Evolutionary conservation across 352 stramenopile species (phyloP).

Genomic region (Globisporangium viniferum): DNA sequence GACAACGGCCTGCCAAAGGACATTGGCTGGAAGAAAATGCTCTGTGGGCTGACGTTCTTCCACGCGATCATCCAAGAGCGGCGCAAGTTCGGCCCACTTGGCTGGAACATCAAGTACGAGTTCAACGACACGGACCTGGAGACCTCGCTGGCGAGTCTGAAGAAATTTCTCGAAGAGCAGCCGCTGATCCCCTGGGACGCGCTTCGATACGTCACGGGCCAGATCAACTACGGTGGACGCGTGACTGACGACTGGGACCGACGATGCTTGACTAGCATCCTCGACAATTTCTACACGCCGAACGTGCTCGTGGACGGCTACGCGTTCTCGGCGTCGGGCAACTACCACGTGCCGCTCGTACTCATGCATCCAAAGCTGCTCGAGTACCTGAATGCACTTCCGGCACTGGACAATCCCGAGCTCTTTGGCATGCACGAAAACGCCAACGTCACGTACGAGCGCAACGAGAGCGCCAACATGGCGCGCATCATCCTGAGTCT

Average conservation of each 20-base stretch:
- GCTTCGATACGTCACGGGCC: slow-evolving; percentile 90
- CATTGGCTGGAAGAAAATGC: slow-evolving; percentile 86
- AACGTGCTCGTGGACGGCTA: slow-evolving; percentile 80
- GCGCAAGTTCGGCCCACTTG: slow-evolving; percentile 92
- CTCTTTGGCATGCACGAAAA: slow-evolving; percentile 97
- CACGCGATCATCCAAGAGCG: slow-evolving; percentile 94
- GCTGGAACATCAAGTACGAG: slow-evolving; percentile 96
- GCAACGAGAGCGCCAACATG: slow-evolving; percentile 88
- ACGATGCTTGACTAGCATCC: slow-evolving; percentile 90
- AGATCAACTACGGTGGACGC: slow-evolving; percentile 96
- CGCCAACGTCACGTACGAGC: slow-evolving; percentile 93
- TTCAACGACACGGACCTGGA: slow-evolving; percentile 96
- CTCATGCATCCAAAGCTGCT: slow-evolving; percentile 53
- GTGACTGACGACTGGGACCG: slow-evolving; percentile 96
- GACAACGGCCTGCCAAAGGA: slow-evolving; percentile 61
- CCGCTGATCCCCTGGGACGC: slow-evolving; percentile 91
- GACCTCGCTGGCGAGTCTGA: slow-evolving; percentile 88
- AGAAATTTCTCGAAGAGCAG: slow-evolving; percentile 91
- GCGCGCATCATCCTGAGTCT: slow-evolving; percentile 87
- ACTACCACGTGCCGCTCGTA: slow-evolving; percentile 80
- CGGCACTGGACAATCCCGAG: slow-evolving; percentile 88
- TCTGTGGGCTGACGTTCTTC: slow-evolving; percentile 91
- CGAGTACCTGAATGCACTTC: slow-evolving; percentile 82
- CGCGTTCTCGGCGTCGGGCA: slow-evolving; percentile 85
- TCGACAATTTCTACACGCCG: slow-evolving; percentile 90